A percentile compares a stretch with the other conserved stretches of the same genome.
Evolutionary conservation across 2,329 filamentous ascomycete species (phyloP).

Genomic region (Calonectria pseudoturangicola): DNA sequence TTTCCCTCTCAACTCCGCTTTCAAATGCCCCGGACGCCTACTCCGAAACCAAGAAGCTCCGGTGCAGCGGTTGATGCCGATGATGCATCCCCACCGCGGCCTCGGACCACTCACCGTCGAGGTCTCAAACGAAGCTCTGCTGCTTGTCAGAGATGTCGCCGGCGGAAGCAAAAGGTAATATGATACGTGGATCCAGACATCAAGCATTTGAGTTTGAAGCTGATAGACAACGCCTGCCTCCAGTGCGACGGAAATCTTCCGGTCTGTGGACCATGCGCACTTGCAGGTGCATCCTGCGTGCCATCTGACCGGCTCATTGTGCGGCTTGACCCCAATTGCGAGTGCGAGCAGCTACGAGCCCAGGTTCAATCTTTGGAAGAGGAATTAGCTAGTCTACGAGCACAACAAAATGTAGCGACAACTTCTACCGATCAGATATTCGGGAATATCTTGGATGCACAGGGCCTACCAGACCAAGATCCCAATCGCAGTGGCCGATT

Average conservation of each 20-base stretch:
- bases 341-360: constrained; percentile 46
- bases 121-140: constrained; percentile 49
- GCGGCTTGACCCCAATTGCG: constrained; percentile 47
- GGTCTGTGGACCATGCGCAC: constrained; percentile 45
- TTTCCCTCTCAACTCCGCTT: background rate
- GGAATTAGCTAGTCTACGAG: constrained; percentile 44
- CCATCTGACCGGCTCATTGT: constrained; percentile 50
- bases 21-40: constrained; percentile 13
- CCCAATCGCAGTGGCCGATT: background rate
- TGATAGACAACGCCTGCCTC: background rate
- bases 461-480: background rate
- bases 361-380: constrained; percentile 45
- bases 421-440: constrained; percentile 24
- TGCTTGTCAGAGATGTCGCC: constrained; percentile 49
- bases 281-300: constrained; percentile 45
- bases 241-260: constrained; percentile 51
- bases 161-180: constrained; percentile 48
- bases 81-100: background rate
- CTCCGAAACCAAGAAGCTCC: background rate
- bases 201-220: background rate
- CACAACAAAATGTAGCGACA: constrained; percentile 38
- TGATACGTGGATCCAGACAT: too few species aligned
- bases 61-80: constrained; percentile 22
- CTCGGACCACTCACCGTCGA: constrained; percentile 34
- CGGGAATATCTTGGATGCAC: background rate